A percentile compares a stretch with the other conserved stretches of the same genome.
Conservation (phyloP, 1,284 basidiomycete species). For the Amylostereum chailletii region DNA sequence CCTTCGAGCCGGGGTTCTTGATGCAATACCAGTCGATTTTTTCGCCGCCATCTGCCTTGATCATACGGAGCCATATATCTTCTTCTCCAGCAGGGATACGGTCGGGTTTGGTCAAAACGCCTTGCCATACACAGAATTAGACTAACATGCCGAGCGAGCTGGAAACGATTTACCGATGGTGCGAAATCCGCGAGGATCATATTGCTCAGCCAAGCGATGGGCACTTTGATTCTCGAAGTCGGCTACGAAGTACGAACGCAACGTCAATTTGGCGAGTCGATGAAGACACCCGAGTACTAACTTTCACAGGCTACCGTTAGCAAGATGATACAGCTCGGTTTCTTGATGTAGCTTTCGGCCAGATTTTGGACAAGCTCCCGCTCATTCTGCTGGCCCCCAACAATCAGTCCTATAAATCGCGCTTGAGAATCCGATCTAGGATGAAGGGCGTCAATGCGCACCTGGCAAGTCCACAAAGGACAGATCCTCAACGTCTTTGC, state of each 20-base stretch:
- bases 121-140: constrained; percentile 23
- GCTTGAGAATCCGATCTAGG: background rate
- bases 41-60: constrained; percentile 42
- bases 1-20: constrained; percentile 52
- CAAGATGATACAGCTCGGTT: constrained; percentile 59
- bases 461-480: constrained; percentile 69
- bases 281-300: constrained; percentile 21
- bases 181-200: constrained; percentile 51
- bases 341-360: constrained; percentile 50
- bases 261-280: too few species aligned
- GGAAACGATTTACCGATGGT: constrained; percentile 50
- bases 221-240: constrained; percentile 74
- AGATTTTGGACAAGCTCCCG: constrained; percentile 56
- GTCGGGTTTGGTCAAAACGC: constrained; percentile 78
- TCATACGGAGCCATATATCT: constrained; percentile 45
- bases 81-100: constrained; percentile 60
- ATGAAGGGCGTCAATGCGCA: constrained; percentile 16
- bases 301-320: constrained; percentile 69
- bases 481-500: constrained; percentile 59
- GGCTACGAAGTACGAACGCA: constrained; percentile 27
- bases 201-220: constrained; percentile 42
- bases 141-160: background rate
- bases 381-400: constrained; percentile 42
- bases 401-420: constrained; percentile 48
- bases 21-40: constrained; percentile 65